Evolutionary conservation across 208 protist species (phyloP).

Genomic region (Angomonas ambiguus): DNA sequence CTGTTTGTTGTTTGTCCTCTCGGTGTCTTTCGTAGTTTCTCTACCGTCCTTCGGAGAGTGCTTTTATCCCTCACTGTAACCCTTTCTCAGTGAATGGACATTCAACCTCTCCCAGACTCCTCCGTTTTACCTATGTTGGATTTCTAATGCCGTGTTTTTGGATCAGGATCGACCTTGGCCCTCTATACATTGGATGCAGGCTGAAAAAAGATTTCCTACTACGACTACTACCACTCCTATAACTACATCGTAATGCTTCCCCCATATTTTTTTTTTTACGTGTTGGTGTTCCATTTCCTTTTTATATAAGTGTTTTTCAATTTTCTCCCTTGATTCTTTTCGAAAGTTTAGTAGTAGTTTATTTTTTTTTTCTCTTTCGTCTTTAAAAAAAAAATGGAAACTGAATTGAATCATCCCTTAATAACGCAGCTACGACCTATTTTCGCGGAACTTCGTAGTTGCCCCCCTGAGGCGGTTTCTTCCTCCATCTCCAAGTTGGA

Average conservation of each 20-base stretch:
- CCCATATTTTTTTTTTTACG: neutral
- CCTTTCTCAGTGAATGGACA: constrained; percentile 2
- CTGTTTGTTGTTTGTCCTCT: constrained; percentile 1
- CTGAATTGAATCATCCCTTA: constrained; percentile 53
- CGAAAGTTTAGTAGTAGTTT: constrained; percentile 12
- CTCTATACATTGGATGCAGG: neutral
- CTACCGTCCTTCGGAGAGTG: neutral
- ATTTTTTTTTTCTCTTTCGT: neutral
- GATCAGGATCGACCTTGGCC: neutral
- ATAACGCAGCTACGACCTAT: constrained; percentile 84
- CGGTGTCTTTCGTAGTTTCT: neutral
- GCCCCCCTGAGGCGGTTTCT: constrained; percentile 23
- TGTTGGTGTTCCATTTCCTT: neutral
- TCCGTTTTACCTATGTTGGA: neutral
- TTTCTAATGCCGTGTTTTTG: too few species aligned
- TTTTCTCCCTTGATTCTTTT: constrained; percentile 12
- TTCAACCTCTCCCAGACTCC: constrained; percentile 4
- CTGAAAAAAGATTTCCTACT: too few species aligned
- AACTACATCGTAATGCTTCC: neutral
- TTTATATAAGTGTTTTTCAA: neutral
- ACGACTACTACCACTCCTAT: too few species aligned
- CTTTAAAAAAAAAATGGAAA: neutral
- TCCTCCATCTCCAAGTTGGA: constrained; percentile 79
- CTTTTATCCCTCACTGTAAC: constrained; percentile 8
- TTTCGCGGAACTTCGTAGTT: constrained; percentile 62